Conservation (phyloP, 1,284 basidiomycete species). For the Prillingera fragicola region DNA sequence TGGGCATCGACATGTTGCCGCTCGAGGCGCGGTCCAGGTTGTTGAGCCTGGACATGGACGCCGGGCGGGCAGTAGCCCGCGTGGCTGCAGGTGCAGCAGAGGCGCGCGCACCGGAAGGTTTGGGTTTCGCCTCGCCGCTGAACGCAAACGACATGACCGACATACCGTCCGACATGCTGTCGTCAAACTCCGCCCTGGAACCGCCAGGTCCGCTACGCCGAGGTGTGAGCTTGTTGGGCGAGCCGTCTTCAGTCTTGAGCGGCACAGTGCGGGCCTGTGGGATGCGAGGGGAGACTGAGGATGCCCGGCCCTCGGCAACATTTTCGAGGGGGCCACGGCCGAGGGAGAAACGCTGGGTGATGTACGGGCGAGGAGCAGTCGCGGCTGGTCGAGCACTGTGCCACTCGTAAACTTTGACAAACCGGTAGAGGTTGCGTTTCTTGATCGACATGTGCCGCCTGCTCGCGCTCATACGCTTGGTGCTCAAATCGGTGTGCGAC, state of each 20-base stretch:
- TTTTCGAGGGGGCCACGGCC: neutral
- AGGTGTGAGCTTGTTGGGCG: constrained; percentile 4
- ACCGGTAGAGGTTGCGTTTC: constrained; percentile 75
- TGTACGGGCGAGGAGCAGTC: neutral
- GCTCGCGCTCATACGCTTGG: constrained; percentile 52
- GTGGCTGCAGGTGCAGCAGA: neutral
- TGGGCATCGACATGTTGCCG: constrained; percentile 10
- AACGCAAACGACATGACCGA: constrained; percentile 43
- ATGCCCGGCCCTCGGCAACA: neutral
- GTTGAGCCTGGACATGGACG: no score
- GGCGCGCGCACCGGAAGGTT: constrained; percentile 2
- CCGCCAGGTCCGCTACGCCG: constrained; percentile 3
- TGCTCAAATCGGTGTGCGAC: constrained; percentile 69
- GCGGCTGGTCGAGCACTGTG: constrained; percentile 19
- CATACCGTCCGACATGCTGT: constrained; percentile 24
- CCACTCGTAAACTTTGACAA: constrained; percentile 77
- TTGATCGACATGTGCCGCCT: constrained; percentile 65
- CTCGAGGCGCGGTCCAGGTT: no score
- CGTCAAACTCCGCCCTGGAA: neutral
- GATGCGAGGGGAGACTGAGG: constrained; percentile 1
- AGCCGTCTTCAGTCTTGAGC: constrained; percentile 9
- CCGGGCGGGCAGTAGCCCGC: no score
- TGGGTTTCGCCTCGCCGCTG: constrained; percentile 19
- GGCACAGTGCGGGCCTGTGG: constrained; percentile 2
- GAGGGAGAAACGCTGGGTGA: neutral